phyloP scores from a whole-genome alignment of 257 asterid species.

The Solanum dulcamara region DNA sequence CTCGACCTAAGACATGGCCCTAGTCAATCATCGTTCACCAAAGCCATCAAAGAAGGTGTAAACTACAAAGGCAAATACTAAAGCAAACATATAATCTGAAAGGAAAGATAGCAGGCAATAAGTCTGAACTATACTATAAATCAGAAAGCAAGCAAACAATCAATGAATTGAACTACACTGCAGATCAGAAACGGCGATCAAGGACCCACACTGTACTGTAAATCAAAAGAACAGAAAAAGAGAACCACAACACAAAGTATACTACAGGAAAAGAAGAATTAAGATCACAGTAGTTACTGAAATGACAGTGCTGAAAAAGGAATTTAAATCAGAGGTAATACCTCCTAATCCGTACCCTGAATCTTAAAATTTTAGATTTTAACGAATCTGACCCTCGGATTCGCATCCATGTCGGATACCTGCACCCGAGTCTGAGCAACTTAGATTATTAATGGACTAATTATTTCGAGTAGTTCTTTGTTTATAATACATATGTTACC shows the following conservation, averaged over 20 bases:
- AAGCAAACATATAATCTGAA: neutral
- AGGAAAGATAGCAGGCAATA: neutral
- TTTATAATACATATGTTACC: neutral
- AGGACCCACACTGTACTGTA: neutral
- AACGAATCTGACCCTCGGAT: neutral
- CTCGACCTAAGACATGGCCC: neutral
- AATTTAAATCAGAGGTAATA: neutral
- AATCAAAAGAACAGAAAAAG: neutral
- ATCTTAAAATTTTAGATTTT: neutral
- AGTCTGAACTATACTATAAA: neutral
- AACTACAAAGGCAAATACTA: neutral
- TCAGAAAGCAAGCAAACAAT: neutral
- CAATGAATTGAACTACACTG: neutral
- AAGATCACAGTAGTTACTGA: neutral
- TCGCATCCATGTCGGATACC: neutral
- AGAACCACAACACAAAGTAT: neutral
- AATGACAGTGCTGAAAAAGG: neutral
- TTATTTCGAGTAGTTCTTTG: neutral
- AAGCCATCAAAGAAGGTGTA: neutral
- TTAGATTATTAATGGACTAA: neutral
- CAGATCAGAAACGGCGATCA: neutral
- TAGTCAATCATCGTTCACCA: neutral
- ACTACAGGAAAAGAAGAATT: neutral
- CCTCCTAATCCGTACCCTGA: neutral
- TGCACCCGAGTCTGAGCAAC: neutral